Conservation (phyloP, 352 stramenopile species). For the Globisporangium acanthophoron region DNA sequence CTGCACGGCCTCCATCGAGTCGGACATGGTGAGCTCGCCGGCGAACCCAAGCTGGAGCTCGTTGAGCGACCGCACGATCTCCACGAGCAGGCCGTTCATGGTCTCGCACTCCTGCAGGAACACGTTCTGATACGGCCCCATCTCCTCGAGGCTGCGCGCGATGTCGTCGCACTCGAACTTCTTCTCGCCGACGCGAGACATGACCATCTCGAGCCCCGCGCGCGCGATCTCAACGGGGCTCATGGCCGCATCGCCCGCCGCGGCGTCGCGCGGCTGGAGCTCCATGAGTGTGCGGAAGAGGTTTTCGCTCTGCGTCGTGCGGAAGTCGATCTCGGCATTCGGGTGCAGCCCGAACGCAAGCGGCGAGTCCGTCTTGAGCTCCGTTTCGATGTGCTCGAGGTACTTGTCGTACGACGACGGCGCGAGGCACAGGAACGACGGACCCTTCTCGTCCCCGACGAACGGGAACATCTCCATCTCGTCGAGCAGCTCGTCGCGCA, state of each 20-base stretch:
- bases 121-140: constrained; percentile 94
- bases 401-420: constrained; percentile 98
- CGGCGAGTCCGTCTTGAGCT: constrained; percentile 95
- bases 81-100: constrained; percentile 94
- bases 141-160: constrained; percentile 90
- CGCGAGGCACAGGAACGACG: constrained; percentile 92
- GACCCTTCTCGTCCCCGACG: constrained; percentile 94
- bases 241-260: constrained; percentile 80
- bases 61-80: constrained; percentile 95
- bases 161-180: constrained; percentile 98
- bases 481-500: constrained; percentile 96
- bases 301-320: constrained; percentile 94
- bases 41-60: constrained; percentile 96
- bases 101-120: constrained; percentile 98
- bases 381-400: constrained; percentile 95
- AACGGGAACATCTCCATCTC: constrained; percentile 99
- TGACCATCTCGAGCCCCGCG: constrained; percentile 87
- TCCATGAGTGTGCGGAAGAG: constrained; percentile 96
- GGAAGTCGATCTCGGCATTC: constrained; percentile 98
- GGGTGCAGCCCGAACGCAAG: constrained; percentile 97
- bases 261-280: constrained; percentile 90
- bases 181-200: constrained; percentile 95
- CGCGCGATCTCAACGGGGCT: constrained; percentile 92
- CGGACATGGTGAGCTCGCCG: constrained; percentile 97
- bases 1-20: constrained; percentile 95